These are phyloP conservation scores for Phytophthora foliorum DNA, from an alignment of 352 stramenopile species.

Conservation along the genomic window DNA sequence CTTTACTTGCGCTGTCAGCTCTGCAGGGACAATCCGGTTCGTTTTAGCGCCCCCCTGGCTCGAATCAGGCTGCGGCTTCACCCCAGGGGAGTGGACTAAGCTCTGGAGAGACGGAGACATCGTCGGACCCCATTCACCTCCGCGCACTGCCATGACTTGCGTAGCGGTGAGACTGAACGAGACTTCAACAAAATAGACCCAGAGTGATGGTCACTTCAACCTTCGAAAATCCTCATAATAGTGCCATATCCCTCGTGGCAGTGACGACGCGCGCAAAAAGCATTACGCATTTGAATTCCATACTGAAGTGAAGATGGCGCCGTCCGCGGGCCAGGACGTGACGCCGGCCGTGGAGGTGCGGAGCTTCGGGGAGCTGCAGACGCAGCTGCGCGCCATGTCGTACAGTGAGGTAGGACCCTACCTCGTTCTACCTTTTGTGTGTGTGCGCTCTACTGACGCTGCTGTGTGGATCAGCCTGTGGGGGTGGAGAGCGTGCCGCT, in stretches of 20 bases:
- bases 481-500: slow-evolving; percentile 68
- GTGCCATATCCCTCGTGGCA: background rate
- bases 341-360: slow-evolving; percentile 53
- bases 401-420: slow-evolving; percentile 60
- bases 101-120: too few relatives aligned
- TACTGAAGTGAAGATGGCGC: slow-evolving; percentile 29
- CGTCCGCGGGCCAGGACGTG: slow-evolving; percentile 46
- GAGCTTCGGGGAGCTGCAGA: slow-evolving; percentile 66
- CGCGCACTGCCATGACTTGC: too few relatives aligned
- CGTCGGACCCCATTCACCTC: too few relatives aligned
- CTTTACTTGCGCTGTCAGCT: too few relatives aligned
- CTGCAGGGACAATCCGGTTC: too few relatives aligned
- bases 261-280: background rate
- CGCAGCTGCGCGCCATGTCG: slow-evolving; percentile 60
- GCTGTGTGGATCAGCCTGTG: slow-evolving; percentile 44
- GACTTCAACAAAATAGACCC: background rate
- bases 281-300: slow-evolving; percentile 3
- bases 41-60: too few relatives aligned
- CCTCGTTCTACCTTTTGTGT: background rate
- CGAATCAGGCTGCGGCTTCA: too few relatives aligned
- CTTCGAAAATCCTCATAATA: background rate
- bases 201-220: slow-evolving; percentile 3
- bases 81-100: too few relatives aligned
- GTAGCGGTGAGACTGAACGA: background rate
- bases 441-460: background rate